Conservation (phyloP, 495 filamentous ascomycete species). For the Penicillium malachiteum region DNA sequence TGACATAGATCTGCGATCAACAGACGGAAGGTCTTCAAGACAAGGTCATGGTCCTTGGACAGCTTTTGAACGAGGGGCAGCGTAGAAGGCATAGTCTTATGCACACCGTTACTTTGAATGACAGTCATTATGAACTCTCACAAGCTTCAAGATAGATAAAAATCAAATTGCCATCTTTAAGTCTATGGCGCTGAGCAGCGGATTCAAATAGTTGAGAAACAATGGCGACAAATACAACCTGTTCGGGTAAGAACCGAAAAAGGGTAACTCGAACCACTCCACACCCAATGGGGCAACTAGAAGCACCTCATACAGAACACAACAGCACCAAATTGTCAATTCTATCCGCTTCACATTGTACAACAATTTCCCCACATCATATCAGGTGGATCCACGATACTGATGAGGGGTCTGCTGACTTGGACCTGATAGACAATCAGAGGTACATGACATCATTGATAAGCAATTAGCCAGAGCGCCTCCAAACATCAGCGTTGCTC, state of each 20-base stretch:
- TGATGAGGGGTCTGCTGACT: too few relatives aligned
- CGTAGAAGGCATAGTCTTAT: constrained; percentile 19
- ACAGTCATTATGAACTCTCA: constrained; percentile 12
- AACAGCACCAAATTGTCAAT: neutral
- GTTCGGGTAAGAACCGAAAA: constrained; percentile 9
- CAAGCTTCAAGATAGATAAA: neutral
- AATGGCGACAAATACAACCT: constrained; percentile 12
- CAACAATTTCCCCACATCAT: too few relatives aligned
- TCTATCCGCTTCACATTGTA: neutral
- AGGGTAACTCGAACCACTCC: constrained; percentile 7
- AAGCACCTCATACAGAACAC: neutral
- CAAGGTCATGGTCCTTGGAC: constrained; percentile 41
- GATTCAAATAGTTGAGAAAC: constrained; percentile 8
- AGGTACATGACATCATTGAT: too few relatives aligned
- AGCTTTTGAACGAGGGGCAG: constrained; percentile 25
- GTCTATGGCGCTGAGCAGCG: neutral
- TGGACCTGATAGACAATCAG: too few relatives aligned
- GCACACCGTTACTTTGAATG: constrained; percentile 8
- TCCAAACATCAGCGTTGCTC: too few relatives aligned
- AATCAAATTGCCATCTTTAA: neutral
- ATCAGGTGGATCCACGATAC: too few relatives aligned
- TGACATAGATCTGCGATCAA: constrained; percentile 60
- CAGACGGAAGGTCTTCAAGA: constrained; percentile 51
- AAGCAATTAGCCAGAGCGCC: too few relatives aligned
- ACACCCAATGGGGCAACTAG: neutral